Evolutionary conservation across 208 protist species (phyloP).

Genomic region (Acanthamoeba divionensis): DNA sequence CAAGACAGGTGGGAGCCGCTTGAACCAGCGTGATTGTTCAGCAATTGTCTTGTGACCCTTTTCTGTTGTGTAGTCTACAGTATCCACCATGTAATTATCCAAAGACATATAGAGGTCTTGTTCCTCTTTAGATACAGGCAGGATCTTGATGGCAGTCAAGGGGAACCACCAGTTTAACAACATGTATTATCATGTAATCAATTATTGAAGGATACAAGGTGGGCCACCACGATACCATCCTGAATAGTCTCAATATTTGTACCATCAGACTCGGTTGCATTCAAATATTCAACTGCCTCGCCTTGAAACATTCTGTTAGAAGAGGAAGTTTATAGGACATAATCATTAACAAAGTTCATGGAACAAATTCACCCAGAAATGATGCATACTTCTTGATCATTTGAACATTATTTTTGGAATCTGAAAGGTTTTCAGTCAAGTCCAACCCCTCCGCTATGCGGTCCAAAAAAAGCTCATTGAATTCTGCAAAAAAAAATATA

Average conservation of each 20-base stretch:
- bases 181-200: not conserved
- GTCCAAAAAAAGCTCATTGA: constrained; percentile 39
- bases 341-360: not conserved
- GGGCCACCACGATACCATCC: not conserved
- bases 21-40: constrained; percentile 43
- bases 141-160: not conserved
- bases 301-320: constrained; percentile 35
- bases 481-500: not conserved
- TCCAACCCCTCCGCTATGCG: constrained; percentile 29
- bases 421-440: not conserved
- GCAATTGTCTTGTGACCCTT: constrained; percentile 17
- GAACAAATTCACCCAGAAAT: not conserved
- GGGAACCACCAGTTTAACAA: not conserved
- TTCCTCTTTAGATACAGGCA: constrained; percentile 4
- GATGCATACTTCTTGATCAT: constrained; percentile 6
- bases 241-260: not conserved
- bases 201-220: not conserved
- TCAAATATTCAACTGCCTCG: constrained; percentile 22
- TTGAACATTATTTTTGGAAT: constrained; percentile 13
- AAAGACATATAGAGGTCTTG: constrained; percentile 4
- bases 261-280: constrained; percentile 35
- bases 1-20: constrained; percentile 30
- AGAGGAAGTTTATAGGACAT: not conserved
- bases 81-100: constrained; percentile 22
- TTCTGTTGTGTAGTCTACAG: constrained; percentile 49